Evolutionary conservation across 495 filamentous ascomycete species (phyloP).

Genomic region (Penicillium cataractarum): DNA sequence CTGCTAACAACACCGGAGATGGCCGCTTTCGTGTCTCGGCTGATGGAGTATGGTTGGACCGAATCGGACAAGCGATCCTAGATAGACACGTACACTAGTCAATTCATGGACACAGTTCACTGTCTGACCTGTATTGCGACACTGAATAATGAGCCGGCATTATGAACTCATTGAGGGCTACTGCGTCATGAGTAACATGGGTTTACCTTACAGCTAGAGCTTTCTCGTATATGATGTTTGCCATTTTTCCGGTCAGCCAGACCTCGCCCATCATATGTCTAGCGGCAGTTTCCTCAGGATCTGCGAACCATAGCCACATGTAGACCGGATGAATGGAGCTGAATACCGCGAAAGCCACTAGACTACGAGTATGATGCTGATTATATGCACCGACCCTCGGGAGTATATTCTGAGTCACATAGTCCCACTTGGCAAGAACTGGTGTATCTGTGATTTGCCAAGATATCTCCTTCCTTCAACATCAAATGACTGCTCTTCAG

Average conservation of each 20-base stretch:
- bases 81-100: not conserved
- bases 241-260: not conserved
- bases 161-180: not conserved
- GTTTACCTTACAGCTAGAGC: not conserved
- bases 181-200: not conserved
- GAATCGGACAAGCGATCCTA: slow-evolving; percentile 57
- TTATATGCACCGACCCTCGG: not conserved
- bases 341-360: not conserved
- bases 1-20: slow-evolving; percentile 68
- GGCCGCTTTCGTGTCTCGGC: slow-evolving; percentile 66
- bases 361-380: not conserved
- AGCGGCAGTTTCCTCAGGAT: not conserved
- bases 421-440: not conserved
- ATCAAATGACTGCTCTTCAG: not conserved
- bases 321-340: not conserved
- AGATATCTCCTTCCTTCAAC: not conserved
- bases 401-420: not conserved
- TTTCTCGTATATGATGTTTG: not conserved
- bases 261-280: not conserved
- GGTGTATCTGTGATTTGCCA: not conserved
- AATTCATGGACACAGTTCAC: not conserved
- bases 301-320: too few species aligned
- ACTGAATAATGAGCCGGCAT: not conserved
- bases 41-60: slow-evolving; percentile 73
- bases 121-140: not conserved